Percentiles rank a stretch among this genome's conserved stretches.
phyloP scores from a whole-genome alignment of 1,284 basidiomycete species.

The Apiotrichum laibachii region DNA sequence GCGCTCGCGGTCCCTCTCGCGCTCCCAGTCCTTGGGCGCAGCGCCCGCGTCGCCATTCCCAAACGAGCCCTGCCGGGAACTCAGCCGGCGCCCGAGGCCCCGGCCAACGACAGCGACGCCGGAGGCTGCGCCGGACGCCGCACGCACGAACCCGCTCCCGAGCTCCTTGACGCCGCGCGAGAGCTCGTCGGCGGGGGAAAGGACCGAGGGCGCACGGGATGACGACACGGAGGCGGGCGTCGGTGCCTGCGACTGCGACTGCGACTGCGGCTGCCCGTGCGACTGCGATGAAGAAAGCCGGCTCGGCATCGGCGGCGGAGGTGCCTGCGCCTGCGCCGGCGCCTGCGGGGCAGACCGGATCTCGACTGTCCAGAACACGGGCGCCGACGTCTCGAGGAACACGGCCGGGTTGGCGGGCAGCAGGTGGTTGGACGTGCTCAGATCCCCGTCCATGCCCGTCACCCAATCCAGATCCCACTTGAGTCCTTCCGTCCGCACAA shows the following conservation, averaged over 20 bases:
- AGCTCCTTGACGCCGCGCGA: constrained; percentile 21
- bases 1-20: neutral
- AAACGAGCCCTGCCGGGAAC: constrained; percentile 1
- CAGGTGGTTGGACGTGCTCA: constrained; percentile 92
- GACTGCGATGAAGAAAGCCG: no score
- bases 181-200: constrained; percentile 19
- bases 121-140: constrained; percentile 2
- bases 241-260: no score
- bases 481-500: constrained; percentile 76
- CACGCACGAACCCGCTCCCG: constrained; percentile 7
- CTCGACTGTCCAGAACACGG: constrained; percentile 87
- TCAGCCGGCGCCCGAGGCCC: constrained; percentile 7
- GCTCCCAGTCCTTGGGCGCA: neutral
- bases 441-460: constrained; percentile 73
- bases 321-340: no score
- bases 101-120: constrained; percentile 7
- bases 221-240: no score
- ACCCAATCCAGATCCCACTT: constrained; percentile 77
- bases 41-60: neutral
- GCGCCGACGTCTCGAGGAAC: constrained; percentile 68
- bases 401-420: constrained; percentile 57
- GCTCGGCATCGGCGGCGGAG: no score
- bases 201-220: constrained; percentile 11
- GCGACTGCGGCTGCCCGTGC: no score
- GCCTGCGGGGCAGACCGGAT: constrained; percentile 28